phyloP scores from a whole-genome alignment of 2,329 filamentous ascomycete species.

The Beauveria asiatica region DNA sequence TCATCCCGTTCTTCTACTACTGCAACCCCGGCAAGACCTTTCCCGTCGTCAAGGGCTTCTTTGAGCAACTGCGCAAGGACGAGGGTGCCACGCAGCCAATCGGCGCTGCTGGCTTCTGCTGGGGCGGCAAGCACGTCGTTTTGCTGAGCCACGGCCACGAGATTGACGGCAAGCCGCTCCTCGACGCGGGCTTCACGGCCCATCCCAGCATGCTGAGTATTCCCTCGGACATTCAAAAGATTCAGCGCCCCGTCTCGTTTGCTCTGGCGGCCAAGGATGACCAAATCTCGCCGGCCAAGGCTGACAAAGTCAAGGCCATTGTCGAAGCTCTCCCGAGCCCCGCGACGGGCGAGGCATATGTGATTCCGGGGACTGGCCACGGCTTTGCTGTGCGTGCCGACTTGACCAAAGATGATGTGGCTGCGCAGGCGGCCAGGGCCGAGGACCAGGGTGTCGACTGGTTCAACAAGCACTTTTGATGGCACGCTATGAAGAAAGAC shows the following conservation, averaged over 20 bases:
- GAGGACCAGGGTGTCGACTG: constrained; percentile 27
- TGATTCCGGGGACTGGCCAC: constrained; percentile 32
- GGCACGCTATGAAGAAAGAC: not conserved
- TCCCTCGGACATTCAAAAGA: constrained; percentile 37
- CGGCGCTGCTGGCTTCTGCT: constrained; percentile 53
- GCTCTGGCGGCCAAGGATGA: constrained; percentile 38
- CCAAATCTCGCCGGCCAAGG: constrained; percentile 25
- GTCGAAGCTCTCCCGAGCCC: constrained; percentile 26
- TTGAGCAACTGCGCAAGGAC: constrained; percentile 27
- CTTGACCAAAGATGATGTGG: constrained; percentile 16
- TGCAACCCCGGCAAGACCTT: constrained; percentile 24
- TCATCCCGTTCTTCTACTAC: constrained; percentile 25
- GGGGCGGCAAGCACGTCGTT: constrained; percentile 49
- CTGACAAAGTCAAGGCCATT: constrained; percentile 25
- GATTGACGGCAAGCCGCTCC: constrained; percentile 28
- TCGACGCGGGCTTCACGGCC: constrained; percentile 44
- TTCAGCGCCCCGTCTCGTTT: constrained; percentile 36
- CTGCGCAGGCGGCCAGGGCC: constrained; percentile 21
- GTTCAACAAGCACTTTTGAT: constrained; percentile 21
- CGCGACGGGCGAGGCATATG: constrained; percentile 26
- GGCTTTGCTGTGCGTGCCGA: constrained; percentile 33
- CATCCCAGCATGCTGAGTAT: constrained; percentile 43
- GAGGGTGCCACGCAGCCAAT: constrained; percentile 27
- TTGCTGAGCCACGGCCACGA: constrained; percentile 34
- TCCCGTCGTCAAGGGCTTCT: constrained; percentile 28